Evolutionary conservation across 306 rosid genomes (phyloP).

Genomic region (Vigna mungo): DNA sequence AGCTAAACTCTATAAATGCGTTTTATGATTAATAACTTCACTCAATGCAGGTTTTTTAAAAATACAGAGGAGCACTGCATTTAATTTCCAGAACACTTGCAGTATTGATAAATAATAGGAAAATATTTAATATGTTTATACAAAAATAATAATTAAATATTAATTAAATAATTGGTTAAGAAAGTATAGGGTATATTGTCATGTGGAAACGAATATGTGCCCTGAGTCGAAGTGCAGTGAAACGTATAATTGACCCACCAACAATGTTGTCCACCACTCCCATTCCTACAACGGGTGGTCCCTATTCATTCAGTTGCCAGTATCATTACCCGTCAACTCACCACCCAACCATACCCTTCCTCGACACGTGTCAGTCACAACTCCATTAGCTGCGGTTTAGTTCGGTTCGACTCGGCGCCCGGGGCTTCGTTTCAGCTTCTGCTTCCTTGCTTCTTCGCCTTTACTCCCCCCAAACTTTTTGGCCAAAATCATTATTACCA

Average conservation of each 20-base stretch:
- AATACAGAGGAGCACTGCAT: no score
- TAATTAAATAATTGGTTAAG: not conserved
- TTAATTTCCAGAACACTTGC: no score
- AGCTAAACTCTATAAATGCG: no score
- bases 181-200: not conserved
- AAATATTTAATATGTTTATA: no score
- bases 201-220: constrained; percentile 12
- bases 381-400: constrained; percentile 23
- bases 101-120: no score
- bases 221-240: not conserved
- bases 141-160: no score
- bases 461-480: constrained; percentile 46
- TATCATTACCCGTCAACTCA: constrained; percentile 29
- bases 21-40: no score
- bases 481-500: constrained; percentile 12
- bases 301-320: constrained; percentile 23
- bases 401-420: constrained; percentile 49
- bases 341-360: constrained; percentile 22
- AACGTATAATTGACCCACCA: constrained; percentile 27
- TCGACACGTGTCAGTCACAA: constrained; percentile 63
- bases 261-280: constrained; percentile 31
- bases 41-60: no score
- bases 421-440: constrained; percentile 45
- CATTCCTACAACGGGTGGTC: constrained; percentile 41
- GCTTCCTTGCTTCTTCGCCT: constrained; percentile 37